phyloP scores from a whole-genome alignment of 1,284 basidiomycete species.

The Ceratobasidium papillatum region DNA sequence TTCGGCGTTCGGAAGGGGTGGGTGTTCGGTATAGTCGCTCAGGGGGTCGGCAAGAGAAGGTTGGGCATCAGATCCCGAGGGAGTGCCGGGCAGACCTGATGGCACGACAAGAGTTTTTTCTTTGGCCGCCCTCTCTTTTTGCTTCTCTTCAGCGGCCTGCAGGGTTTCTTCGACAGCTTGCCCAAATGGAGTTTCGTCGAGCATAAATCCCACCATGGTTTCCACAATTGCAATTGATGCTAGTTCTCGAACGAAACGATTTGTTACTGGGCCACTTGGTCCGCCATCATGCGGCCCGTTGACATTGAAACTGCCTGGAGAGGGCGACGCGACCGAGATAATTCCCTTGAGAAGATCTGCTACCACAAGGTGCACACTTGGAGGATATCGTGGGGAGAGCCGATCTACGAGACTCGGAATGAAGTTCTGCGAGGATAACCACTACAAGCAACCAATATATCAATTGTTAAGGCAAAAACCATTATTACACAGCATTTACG shows the following conservation, averaged over 20 bases:
- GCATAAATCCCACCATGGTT: slow-evolving; percentile 81
- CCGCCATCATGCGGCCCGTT: slow-evolving; percentile 55
- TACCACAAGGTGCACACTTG: slow-evolving; percentile 86
- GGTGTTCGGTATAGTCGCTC: slow-evolving; percentile 43
- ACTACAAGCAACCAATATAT: slow-evolving; percentile 60
- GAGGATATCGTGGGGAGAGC: slow-evolving; percentile 79
- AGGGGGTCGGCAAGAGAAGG: slow-evolving; percentile 6
- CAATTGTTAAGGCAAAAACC: slow-evolving; percentile 48
- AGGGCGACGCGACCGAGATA: slow-evolving; percentile 92
- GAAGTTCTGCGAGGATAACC: slow-evolving; percentile 87
- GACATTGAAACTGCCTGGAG: slow-evolving; percentile 74
- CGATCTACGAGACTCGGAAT: slow-evolving; percentile 84
- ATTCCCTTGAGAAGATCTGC: slow-evolving; percentile 95
- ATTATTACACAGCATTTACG: slow-evolving; percentile 52
- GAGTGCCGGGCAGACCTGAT: slow-evolving; percentile 27
- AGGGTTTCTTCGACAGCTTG: slow-evolving; percentile 23
- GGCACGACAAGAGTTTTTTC: slow-evolving; percentile 27
- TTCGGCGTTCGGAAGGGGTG: slow-evolving; percentile 68
- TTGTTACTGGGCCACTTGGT: slow-evolving; percentile 66
- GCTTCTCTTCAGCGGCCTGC: slow-evolving; percentile 13
- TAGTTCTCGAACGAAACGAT: slow-evolving; percentile 90
- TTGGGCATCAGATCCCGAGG: background rate
- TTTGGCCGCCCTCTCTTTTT: background rate
- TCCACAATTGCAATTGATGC: slow-evolving; percentile 78
- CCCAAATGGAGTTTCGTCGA: slow-evolving; percentile 67